phyloP scores from a whole-genome alignment of 2,329 filamentous ascomycete species.

The Aspergillus pseudoglaucus region DNA sequence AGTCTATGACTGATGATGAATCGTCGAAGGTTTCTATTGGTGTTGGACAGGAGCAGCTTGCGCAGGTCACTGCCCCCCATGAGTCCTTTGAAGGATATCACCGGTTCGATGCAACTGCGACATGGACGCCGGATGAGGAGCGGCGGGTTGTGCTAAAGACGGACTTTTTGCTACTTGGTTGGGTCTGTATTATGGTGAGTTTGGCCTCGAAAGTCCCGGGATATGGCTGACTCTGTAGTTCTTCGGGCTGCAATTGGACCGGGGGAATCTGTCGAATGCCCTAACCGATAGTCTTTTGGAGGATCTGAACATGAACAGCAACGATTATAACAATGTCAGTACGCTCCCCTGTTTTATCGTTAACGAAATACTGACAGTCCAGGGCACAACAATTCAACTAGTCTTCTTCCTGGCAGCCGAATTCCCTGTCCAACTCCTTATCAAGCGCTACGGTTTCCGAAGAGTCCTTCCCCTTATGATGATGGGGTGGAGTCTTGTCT shows the following conservation, averaged over 20 bases:
- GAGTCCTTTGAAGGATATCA: slow-evolving; percentile 22
- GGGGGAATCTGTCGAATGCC: slow-evolving; percentile 30
- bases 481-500: slow-evolving; percentile 42
- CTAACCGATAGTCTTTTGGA: slow-evolving; percentile 32
- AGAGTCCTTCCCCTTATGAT: slow-evolving; percentile 42
- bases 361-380: background rate
- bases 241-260: slow-evolving; percentile 27
- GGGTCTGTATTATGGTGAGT: slow-evolving; percentile 20
- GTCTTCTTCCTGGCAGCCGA: slow-evolving; percentile 30
- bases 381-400: slow-evolving; percentile 20
- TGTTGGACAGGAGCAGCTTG: slow-evolving; percentile 20
- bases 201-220: slow-evolving; percentile 1
- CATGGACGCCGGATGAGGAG: slow-evolving; percentile 38
- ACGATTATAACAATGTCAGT: slow-evolving; percentile 33
- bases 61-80: slow-evolving; percentile 22
- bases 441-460: slow-evolving; percentile 41
- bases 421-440: slow-evolving; percentile 42
- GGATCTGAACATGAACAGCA: slow-evolving; percentile 27
- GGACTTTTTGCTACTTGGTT: slow-evolving; percentile 13
- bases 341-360: background rate
- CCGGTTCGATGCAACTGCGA: slow-evolving; percentile 18
- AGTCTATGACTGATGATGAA: slow-evolving; percentile 4
- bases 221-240: slow-evolving; percentile 15
- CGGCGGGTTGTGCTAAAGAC: slow-evolving; percentile 42
- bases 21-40: slow-evolving; percentile 10